Evolutionary conservation across 225 moss, liverwort and hornwort species (phyloP).

Genomic region (Thuidium tamariscinum): DNA sequence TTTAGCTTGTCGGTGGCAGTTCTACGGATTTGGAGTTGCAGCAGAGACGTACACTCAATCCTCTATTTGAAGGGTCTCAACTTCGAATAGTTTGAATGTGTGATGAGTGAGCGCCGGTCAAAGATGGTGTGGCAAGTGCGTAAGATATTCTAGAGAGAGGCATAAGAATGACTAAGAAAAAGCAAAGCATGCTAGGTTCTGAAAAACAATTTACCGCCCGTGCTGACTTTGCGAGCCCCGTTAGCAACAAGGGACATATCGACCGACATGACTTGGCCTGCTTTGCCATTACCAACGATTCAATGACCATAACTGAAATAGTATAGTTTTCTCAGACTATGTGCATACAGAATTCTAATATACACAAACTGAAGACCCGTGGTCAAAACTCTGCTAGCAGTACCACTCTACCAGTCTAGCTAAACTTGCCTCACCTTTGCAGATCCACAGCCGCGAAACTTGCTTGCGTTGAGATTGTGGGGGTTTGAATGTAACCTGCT

Average conservation of each 20-base stretch:
- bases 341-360: background rate
- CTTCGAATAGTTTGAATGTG: background rate
- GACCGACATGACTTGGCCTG: background rate
- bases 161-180: background rate
- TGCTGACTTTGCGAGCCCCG: too few relatives aligned
- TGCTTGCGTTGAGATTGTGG: background rate
- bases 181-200: too few relatives aligned
- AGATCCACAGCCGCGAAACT: background rate
- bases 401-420: too few relatives aligned
- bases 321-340: too few relatives aligned
- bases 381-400: background rate
- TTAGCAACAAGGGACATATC: too few relatives aligned
- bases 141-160: background rate
- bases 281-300: background rate
- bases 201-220: background rate
- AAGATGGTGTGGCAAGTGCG: background rate
- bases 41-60: background rate
- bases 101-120: background rate
- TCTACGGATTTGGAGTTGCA: background rate
- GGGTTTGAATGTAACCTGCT: background rate
- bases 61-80: background rate
- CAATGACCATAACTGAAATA: background rate
- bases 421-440: background rate
- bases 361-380: background rate
- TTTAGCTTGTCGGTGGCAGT: background rate